These are phyloP conservation scores for Linnemannia elongata DNA, from an alignment of 192 early-diverging fungal species.

Conservation along the genomic window DNA sequence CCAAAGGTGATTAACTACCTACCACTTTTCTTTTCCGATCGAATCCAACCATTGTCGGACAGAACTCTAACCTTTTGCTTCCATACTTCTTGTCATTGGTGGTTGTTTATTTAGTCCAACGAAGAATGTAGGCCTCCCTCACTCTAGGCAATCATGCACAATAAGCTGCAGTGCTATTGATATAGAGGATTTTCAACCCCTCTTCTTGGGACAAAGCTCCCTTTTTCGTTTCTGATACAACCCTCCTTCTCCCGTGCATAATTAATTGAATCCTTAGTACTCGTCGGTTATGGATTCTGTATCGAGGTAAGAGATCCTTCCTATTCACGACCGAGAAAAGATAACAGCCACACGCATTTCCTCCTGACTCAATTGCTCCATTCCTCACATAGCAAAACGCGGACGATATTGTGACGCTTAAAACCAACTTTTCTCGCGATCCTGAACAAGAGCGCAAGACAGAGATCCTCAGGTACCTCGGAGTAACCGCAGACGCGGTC, in stretches of 20 bases:
- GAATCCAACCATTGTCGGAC: neutral
- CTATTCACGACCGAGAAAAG: no score
- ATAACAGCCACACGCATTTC: neutral
- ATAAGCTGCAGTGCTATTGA: neutral
- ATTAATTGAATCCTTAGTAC: slow-evolving; percentile 38
- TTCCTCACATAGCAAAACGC: slow-evolving; percentile 59
- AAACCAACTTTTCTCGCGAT: slow-evolving; percentile 72
- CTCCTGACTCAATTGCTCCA: neutral
- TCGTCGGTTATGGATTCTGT: slow-evolving; percentile 80
- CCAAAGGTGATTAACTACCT: slow-evolving; percentile 65
- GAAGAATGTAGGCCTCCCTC: slow-evolving; percentile 69
- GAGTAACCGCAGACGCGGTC: slow-evolving; percentile 47
- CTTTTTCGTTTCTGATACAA: slow-evolving; percentile 4
- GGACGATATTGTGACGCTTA: slow-evolving; percentile 69
- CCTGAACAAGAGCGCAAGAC: slow-evolving; percentile 61
- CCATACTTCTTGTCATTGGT: slow-evolving; percentile 5
- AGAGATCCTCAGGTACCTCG: slow-evolving; percentile 58
- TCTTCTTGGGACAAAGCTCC: neutral
- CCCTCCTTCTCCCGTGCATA: neutral
- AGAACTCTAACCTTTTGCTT: neutral
- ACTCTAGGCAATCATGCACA: neutral
- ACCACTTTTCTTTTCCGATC: neutral
- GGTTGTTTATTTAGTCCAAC: slow-evolving; percentile 59
- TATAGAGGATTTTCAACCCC: neutral
- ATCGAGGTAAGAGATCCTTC: slow-evolving; percentile 39